Conservation (phyloP, 164 flowering plant genomes). For the Litsea cubeba region DNA sequence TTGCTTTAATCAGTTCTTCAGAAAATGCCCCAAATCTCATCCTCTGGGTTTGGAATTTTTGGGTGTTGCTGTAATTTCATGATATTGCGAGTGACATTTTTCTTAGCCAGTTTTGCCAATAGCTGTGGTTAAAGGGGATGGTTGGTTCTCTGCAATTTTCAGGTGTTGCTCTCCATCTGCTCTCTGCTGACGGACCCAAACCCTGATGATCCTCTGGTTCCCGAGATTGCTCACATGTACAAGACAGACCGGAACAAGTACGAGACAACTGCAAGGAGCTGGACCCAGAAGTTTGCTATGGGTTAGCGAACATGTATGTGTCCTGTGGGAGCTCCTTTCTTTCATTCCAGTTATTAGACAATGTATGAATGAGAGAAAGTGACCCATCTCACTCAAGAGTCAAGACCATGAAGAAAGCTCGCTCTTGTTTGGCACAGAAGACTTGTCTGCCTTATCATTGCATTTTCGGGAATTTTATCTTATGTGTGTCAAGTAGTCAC, state of each 20-base stretch:
- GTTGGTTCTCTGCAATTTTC: slow-evolving; percentile 6
- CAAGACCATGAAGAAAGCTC: not conserved
- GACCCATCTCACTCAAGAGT: not conserved
- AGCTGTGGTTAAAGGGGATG: not conserved
- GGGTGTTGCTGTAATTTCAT: not conserved
- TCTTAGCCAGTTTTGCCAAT: not conserved
- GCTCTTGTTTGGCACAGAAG: not conserved
- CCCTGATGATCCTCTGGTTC: slow-evolving; percentile 55
- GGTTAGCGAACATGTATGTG: slow-evolving; percentile 22
- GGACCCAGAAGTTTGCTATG: slow-evolving; percentile 65
- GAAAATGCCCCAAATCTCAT: not conserved
- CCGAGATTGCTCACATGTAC: slow-evolving; percentile 62
- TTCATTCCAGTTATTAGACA: not conserved
- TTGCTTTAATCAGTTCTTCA: not conserved
- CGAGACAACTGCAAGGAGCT: slow-evolving; percentile 39
- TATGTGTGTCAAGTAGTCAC: too few relatives aligned
- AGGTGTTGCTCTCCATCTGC: slow-evolving; percentile 54
- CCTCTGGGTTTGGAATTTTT: not conserved
- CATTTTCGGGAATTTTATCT: not conserved
- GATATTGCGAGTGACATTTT: not conserved
- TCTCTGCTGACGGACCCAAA: slow-evolving; percentile 52
- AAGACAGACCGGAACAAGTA: slow-evolving; percentile 49
- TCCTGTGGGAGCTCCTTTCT: not conserved
- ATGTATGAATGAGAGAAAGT: not conserved
- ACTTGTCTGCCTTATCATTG: not conserved